A percentile compares a stretch with the other conserved stretches of the same genome.
Conservation (phyloP, 1,284 basidiomycete species). For the Trametes hirsuta region DNA sequence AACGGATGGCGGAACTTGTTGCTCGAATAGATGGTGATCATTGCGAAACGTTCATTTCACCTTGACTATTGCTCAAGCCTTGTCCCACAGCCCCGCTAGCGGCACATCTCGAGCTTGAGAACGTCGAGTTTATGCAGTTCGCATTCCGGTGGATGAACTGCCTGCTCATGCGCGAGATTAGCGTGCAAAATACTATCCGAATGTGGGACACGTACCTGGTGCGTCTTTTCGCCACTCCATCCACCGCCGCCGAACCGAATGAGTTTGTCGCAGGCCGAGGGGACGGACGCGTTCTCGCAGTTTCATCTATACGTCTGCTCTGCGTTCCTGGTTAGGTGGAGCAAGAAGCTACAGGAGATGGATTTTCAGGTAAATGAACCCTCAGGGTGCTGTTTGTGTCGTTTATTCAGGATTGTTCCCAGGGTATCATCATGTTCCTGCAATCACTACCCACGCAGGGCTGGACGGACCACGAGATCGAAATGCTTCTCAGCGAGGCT, state of each 20-base stretch:
- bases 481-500: conserved; percentile 93
- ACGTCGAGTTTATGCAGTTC: conserved; percentile 98
- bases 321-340: conserved; percentile 92
- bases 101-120: conserved; percentile 83
- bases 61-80: neutral
- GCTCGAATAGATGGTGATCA: conserved; percentile 85
- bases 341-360: conserved; percentile 88
- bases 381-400: neutral
- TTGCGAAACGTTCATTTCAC: neutral
- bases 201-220: conserved; percentile 99
- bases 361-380: conserved; percentile 83
- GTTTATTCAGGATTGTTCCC: neutral
- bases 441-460: conserved; percentile 94
- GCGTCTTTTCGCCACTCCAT: conserved; percentile 34
- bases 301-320: conserved; percentile 97
- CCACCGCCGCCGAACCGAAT: neutral
- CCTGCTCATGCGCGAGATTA: conserved; percentile 94
- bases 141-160: conserved; percentile 99
- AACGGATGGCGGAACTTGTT: conserved; percentile 91
- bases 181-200: conserved; percentile 90
- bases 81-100: conserved; percentile 68
- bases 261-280: conserved; percentile 72
- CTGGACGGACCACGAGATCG: conserved; percentile 96
- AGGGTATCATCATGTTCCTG: conserved; percentile 99
- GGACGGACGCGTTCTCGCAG: conserved; percentile 93